phyloP scores from a whole-genome alignment of 352 stramenopile genomes.

The Thalassiosira oceanica region DNA sequence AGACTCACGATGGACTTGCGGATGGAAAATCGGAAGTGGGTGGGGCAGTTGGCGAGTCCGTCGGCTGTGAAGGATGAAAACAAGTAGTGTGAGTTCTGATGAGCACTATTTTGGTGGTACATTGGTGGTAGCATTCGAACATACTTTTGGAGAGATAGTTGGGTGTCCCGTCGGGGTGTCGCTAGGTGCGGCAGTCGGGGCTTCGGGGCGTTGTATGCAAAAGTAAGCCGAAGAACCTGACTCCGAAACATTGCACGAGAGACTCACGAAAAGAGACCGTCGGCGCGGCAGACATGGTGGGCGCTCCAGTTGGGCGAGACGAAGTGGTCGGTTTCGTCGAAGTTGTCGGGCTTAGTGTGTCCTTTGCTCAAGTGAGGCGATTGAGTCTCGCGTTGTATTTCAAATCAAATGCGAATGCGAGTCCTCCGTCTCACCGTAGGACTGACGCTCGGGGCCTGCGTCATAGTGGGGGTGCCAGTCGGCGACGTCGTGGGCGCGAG shows the following conservation, averaged over 20 bases:
- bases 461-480: constrained; percentile 13
- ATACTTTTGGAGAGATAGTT: not conserved
- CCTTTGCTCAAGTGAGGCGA: not conserved
- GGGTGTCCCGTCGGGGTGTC: not conserved
- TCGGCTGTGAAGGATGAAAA: too few relatives aligned
- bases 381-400: not conserved
- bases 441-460: not conserved
- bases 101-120: not conserved
- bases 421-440: constrained; percentile 22
- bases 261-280: not conserved
- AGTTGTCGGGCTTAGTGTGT: constrained; percentile 4
- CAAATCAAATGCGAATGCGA: not conserved
- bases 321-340: constrained; percentile 12
- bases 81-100: not conserved
- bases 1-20: not conserved
- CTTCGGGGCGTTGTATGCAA: not conserved
- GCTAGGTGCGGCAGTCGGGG: not conserved
- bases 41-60: too few relatives aligned
- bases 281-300: constrained; percentile 3
- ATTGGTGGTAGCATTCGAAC: not conserved
- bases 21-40: not conserved
- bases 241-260: not conserved
- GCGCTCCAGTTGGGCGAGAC: constrained; percentile 1
- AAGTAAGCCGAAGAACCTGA: not conserved
- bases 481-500: constrained; percentile 20